These are phyloP conservation scores for Solanum hybrid DNA, from an alignment of 305 asterid species.

Conservation along the genomic window DNA sequence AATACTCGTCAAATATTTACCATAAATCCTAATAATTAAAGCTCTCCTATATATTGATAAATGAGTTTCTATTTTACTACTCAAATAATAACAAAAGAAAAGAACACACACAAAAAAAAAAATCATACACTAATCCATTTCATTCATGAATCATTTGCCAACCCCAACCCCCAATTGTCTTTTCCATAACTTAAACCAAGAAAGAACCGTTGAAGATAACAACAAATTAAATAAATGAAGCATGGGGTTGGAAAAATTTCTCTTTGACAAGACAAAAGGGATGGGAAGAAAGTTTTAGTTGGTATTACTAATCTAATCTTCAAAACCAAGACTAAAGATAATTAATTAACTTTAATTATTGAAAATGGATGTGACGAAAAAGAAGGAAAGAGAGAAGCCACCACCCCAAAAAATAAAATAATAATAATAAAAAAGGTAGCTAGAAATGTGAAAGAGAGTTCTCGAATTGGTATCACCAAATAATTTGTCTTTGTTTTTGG, in stretches of 20 bases:
- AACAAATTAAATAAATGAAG: not conserved
- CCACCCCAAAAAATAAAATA: not conserved
- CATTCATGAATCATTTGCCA: not conserved
- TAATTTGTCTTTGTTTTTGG: not conserved
- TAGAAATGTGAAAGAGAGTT: constrained; percentile 1
- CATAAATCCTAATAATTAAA: not conserved
- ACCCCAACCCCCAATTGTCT: not conserved
- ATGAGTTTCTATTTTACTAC: not conserved
- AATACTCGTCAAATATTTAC: not conserved
- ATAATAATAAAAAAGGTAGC: not conserved
- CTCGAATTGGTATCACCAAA: not conserved
- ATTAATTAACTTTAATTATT: not conserved
- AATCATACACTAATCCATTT: not conserved
- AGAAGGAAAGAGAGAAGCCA: not conserved
- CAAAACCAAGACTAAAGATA: constrained; percentile 1
- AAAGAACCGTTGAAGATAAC: not conserved
- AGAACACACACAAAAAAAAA: not conserved
- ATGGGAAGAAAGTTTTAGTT: not conserved
- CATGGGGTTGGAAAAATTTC: not conserved
- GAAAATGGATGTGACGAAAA: not conserved
- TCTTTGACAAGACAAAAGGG: not conserved
- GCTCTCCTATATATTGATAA: not conserved
- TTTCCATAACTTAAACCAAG: not conserved
- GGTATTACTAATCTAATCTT: not conserved
- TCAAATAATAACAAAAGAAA: not conserved